These are phyloP conservation scores for Aureobasidium uvarum DNA, from an alignment of 2,329 filamentous ascomycete genomes.

Conservation along the genomic window DNA sequence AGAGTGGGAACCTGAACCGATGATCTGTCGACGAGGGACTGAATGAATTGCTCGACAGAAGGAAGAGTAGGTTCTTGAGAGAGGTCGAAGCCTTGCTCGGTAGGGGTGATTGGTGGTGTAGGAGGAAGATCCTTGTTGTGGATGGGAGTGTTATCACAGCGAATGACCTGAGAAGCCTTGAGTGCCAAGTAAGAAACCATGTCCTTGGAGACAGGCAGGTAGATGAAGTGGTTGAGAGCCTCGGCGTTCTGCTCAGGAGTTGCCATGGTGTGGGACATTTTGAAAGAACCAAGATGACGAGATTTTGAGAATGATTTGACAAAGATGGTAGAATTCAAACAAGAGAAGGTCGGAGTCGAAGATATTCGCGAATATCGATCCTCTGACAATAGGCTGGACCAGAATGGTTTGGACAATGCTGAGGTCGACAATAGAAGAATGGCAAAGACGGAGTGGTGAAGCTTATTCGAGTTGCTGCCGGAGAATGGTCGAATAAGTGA, in stretches of 20 bases:
- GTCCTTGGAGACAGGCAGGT: slow-evolving; percentile 67
- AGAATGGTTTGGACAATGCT: slow-evolving; percentile 27
- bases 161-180: slow-evolving; percentile 74
- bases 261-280: slow-evolving; percentile 48
- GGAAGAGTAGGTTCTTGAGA: slow-evolving; percentile 57
- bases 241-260: slow-evolving; percentile 60
- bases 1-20: slow-evolving; percentile 97
- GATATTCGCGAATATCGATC: slow-evolving; percentile 34
- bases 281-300: slow-evolving; percentile 27
- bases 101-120: slow-evolving; percentile 60
- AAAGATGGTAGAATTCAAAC: slow-evolving; percentile 8
- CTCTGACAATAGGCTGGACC: slow-evolving; percentile 30
- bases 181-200: slow-evolving; percentile 77
- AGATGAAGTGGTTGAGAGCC: slow-evolving; percentile 78
- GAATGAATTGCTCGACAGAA: slow-evolving; percentile 86
- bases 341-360: slow-evolving; percentile 15
- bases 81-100: slow-evolving; percentile 46
- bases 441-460: slow-evolving; percentile 29
- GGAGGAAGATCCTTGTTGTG: slow-evolving; percentile 53
- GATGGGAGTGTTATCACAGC: slow-evolving; percentile 60
- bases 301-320: slow-evolving; percentile 10
- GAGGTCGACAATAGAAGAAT: slow-evolving; percentile 32
- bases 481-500: slow-evolving; percentile 28
- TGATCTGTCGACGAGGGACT: slow-evolving; percentile 82
- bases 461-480: slow-evolving; percentile 36